Conservation (phyloP, 1,284 basidiomycete genomes). For the Boletus semigastroideus region DNA sequence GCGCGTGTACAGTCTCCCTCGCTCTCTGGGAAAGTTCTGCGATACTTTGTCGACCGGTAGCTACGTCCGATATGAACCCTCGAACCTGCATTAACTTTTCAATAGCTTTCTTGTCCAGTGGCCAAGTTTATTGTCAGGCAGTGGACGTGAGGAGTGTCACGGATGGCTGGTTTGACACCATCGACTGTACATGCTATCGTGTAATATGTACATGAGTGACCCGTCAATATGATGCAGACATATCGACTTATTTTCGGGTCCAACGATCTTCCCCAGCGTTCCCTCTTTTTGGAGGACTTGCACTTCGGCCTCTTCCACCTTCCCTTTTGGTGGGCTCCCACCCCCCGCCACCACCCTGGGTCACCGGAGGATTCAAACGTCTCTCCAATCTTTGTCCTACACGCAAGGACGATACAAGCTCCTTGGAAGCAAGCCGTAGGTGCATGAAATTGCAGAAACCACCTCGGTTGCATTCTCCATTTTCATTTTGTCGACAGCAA, state of each 20-base stretch:
- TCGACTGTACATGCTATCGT: background rate
- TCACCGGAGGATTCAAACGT: constrained; percentile 65
- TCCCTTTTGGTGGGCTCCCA: constrained; percentile 77
- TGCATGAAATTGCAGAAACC: constrained; percentile 99
- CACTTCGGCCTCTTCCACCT: constrained; percentile 63
- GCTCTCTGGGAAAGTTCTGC: constrained; percentile 81
- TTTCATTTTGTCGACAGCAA: constrained; percentile 97
- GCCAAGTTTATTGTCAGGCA: constrained; percentile 55
- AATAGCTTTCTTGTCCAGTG: constrained; percentile 84
- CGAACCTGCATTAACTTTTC: constrained; percentile 2
- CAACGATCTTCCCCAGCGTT: constrained; percentile 75
- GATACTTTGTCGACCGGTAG: constrained; percentile 80
- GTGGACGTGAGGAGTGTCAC: constrained; percentile 46
- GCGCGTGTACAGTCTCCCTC: constrained; percentile 85
- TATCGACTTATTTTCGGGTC: constrained; percentile 52
- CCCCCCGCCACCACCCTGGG: constrained; percentile 64
- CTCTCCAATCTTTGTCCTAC: constrained; percentile 85
- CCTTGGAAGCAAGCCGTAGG: constrained; percentile 81
- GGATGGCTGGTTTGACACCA: constrained; percentile 66
- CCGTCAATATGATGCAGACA: background rate
- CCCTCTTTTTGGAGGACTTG: constrained; percentile 62
- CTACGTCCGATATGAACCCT: constrained; percentile 17
- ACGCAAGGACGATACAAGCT: constrained; percentile 75
- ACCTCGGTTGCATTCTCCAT: constrained; percentile 94
- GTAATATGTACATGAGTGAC: background rate